Evolutionary conservation across 441 rosid genomes (phyloP).

Genomic region (Codiaeum variegatum): DNA sequence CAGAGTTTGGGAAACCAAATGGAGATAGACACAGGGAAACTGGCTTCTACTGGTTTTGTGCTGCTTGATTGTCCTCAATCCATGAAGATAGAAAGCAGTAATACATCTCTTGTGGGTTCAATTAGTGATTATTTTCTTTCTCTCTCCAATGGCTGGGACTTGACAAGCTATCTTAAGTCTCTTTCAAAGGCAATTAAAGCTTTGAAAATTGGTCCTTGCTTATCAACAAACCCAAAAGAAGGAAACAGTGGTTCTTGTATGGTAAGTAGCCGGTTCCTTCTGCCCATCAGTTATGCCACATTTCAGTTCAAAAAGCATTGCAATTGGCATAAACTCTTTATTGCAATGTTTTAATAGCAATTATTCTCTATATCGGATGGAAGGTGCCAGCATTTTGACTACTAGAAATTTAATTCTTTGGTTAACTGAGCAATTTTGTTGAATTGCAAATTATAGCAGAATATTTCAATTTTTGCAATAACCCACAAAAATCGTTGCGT

Average conservation of each 20-base stretch:
- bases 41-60: slow-evolving; percentile 76
- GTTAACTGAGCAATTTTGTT: background rate
- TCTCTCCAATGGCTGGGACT: slow-evolving; percentile 97
- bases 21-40: slow-evolving; percentile 77
- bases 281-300: background rate
- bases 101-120: slow-evolving; percentile 92
- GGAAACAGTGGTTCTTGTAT: slow-evolving; percentile 70
- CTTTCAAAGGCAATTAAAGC: slow-evolving; percentile 91
- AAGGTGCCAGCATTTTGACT: background rate
- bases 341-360: slow-evolving; percentile 4
- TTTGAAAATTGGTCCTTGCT: slow-evolving; percentile 63
- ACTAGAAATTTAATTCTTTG: background rate
- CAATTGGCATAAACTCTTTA: background rate
- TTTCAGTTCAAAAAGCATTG: background rate
- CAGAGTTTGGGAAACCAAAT: slow-evolving; percentile 77
- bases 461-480: background rate
- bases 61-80: slow-evolving; percentile 97
- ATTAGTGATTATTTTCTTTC: slow-evolving; percentile 96
- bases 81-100: slow-evolving; percentile 95
- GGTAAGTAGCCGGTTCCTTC: slow-evolving; percentile 46
- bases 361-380: background rate
- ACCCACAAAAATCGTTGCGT: background rate
- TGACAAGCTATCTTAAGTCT: slow-evolving; percentile 94
- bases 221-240: slow-evolving; percentile 78
- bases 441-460: background rate